Base-by-base conservation (phyloP, 2,329 filamentous ascomycete species). In the Nectriaceae sp. region DNA sequence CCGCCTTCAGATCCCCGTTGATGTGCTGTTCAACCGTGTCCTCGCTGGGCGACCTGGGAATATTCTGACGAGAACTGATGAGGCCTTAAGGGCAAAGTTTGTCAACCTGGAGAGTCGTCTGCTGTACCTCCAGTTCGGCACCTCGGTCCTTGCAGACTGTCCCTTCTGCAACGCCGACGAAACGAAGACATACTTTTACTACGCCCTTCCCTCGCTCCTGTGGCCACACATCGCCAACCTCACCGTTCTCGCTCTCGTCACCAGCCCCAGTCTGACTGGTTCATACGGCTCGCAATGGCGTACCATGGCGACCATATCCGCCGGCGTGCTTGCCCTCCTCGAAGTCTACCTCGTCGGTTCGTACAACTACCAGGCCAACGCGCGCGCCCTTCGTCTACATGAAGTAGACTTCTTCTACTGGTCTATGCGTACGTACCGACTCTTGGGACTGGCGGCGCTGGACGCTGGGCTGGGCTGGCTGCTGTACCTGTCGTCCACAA, bases 121-220 rank as follows among this genome's bases (percentile, higher is more conserved):
- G 50, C 76, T 96, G 6, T 97, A 97, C 72, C 78, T 95, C 44
- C 84, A 88, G 50, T 95, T 84, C 70, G 94, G 94, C 3, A 89
- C 91, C 0, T 77, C 82, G 26, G 83, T 86, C 8, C 68, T 97
- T 31, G 76, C 85, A 19, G 76, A 83, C 49, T 97, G 92, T 68
- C 79, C 83, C n/a, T 96, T 96, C 73, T 97, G 92, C 78, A 77
- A 74, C 42, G 72, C 82, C n/a, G 85, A 89, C 49, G 83, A 88
- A 40, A 78, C 83, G 4, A 75, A 74, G 31, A 83, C 80, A 36
- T 97, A 91, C 73, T 78, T 96, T 41, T 80, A 89, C 66, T 97
- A 96, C 71, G 86, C 88, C 13, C 70, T 95, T 0, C 89, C 93
- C 0, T 76, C 82, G 21, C 73, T 96, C 6, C 62, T 92, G 2